These are phyloP conservation scores for Amphichorda felina DNA, from an alignment of 2,329 filamentous ascomycete genomes.

Conservation along the genomic window DNA sequence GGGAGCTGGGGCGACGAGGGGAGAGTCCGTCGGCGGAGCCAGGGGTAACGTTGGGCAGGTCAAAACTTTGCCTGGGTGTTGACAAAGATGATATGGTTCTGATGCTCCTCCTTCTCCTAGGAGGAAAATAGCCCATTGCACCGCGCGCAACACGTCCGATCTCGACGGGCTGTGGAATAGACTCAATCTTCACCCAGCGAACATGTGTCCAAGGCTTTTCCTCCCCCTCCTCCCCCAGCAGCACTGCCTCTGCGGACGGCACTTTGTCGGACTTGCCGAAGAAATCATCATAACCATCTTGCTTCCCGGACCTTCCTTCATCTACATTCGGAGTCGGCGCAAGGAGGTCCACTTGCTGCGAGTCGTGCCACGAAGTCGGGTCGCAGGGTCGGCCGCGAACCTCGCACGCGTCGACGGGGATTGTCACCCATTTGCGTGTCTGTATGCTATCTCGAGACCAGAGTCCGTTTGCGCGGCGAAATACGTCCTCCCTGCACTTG, in stretches of 20 bases:
- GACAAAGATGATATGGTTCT: constrained; percentile 52
- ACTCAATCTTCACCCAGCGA: constrained; percentile 76
- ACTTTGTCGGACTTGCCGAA: constrained; percentile 25
- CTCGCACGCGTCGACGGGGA: constrained; percentile 84
- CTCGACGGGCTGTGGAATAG: constrained; percentile 57
- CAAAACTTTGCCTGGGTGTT: constrained; percentile 56
- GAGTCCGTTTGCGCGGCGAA: constrained; percentile 81
- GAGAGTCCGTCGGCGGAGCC: constrained; percentile 19
- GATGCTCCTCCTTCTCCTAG: constrained; percentile 74
- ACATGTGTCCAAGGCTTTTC: constrained; percentile 75
- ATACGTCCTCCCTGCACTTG: constrained; percentile 69
- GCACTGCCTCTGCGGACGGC: constrained; percentile 4
- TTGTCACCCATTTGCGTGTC: constrained; percentile 63
- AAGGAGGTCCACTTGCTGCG: constrained; percentile 36
- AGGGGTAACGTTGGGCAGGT: constrained; percentile 36
- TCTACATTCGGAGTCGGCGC: constrained; percentile 30
- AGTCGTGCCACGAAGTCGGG: constrained; percentile 28
- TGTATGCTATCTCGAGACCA: constrained; percentile 93
- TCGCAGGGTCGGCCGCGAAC: constrained; percentile 63
- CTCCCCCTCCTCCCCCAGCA: constrained; percentile 26
- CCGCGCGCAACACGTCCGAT: constrained; percentile 75
- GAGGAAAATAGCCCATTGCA: constrained; percentile 83
- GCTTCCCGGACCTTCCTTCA: constrained; percentile 11
- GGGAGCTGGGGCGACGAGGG: constrained; percentile 30
- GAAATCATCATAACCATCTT: constrained; percentile 21